A percentile compares a stretch with the other conserved stretches of the same genome.
These are phyloP conservation scores for Candida glaebosa DNA, from an alignment of 805 yeast species.

Conservation along the genomic window DNA sequence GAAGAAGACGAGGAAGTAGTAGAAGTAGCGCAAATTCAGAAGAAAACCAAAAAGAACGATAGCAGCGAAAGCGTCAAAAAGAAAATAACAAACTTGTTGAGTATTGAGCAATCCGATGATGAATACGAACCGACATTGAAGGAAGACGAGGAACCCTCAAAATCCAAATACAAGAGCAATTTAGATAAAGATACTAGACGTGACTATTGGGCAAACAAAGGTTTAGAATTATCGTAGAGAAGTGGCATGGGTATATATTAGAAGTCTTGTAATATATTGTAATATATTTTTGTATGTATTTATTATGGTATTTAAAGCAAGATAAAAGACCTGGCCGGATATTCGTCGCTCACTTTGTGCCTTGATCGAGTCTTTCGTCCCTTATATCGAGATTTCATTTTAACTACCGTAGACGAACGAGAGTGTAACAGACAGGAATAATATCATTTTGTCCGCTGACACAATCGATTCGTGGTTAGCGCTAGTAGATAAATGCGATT, in stretches of 20 bases:
- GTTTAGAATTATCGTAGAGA: constrained; percentile 25
- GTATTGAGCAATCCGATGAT: constrained; percentile 13
- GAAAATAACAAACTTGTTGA: constrained; percentile 19
- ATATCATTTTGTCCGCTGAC: no score
- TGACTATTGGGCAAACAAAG: constrained; percentile 43
- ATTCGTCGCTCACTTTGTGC: no score
- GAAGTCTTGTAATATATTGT: neutral
- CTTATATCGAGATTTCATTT: no score
- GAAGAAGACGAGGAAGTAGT: constrained; percentile 12
- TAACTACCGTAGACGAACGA: no score
- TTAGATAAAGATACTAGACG: constrained; percentile 34
- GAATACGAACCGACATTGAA: constrained; percentile 15
- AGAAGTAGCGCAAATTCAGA: constrained; percentile 7
- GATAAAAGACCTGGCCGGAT: neutral
- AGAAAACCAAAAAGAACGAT: constrained; percentile 7
- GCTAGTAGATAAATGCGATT: no score
- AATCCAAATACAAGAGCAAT: constrained; percentile 13
- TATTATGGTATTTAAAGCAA: neutral
- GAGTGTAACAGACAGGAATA: no score
- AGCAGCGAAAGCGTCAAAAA: constrained; percentile 8
- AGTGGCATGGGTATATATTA: constrained; percentile 1
- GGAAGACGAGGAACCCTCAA: constrained; percentile 10
- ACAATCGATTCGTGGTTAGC: no score
- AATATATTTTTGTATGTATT: constrained; percentile 1
- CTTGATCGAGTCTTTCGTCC: no score